Conservation (phyloP, 2,329 filamentous ascomycete species). For the Penicillium carneum region DNA sequence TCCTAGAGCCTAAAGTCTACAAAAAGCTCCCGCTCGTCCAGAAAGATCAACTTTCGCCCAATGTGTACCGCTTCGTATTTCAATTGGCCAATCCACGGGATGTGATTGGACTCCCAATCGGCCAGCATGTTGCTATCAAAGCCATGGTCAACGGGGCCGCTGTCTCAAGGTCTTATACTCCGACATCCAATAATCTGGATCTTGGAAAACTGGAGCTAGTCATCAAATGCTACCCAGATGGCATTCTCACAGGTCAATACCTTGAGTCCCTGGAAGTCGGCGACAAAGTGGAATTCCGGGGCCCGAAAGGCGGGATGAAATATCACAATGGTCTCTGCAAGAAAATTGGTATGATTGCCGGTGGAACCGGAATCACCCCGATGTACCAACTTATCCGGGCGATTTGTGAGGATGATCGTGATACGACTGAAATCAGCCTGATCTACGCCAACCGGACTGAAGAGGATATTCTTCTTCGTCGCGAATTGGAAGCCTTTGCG, state of each 20-base stretch:
- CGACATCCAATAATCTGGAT: slow-evolving; percentile 48
- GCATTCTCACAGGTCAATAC: slow-evolving; percentile 37
- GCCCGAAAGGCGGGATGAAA: slow-evolving; percentile 47
- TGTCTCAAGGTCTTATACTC: slow-evolving; percentile 63
- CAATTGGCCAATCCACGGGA: slow-evolving; percentile 55
- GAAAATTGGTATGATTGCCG: slow-evolving; percentile 50
- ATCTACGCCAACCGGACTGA: slow-evolving; percentile 60
- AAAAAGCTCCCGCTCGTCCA: slow-evolving; percentile 55
- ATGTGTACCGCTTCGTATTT: slow-evolving; percentile 57
- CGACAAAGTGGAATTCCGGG: slow-evolving; percentile 44
- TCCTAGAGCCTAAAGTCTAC: slow-evolving; percentile 60
- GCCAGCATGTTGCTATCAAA: slow-evolving; percentile 64
- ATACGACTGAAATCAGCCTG: slow-evolving; percentile 62
- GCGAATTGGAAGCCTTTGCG: slow-evolving; percentile 61
- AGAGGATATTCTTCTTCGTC: slow-evolving; percentile 56
- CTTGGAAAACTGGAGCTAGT: slow-evolving; percentile 45
- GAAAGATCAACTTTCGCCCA: slow-evolving; percentile 36
- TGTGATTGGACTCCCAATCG: slow-evolving; percentile 63
- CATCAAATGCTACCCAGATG: slow-evolving; percentile 49
- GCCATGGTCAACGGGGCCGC: slow-evolving; percentile 56
- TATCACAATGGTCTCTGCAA: slow-evolving; percentile 43
- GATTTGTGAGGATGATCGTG: slow-evolving; percentile 64
- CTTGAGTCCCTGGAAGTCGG: slow-evolving; percentile 34
- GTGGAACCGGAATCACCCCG: slow-evolving; percentile 55
- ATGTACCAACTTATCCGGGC: slow-evolving; percentile 69